Evolutionary conservation across 1,139 yeast species (phyloP).

Genomic region (Yamadazyma atlantica): DNA sequence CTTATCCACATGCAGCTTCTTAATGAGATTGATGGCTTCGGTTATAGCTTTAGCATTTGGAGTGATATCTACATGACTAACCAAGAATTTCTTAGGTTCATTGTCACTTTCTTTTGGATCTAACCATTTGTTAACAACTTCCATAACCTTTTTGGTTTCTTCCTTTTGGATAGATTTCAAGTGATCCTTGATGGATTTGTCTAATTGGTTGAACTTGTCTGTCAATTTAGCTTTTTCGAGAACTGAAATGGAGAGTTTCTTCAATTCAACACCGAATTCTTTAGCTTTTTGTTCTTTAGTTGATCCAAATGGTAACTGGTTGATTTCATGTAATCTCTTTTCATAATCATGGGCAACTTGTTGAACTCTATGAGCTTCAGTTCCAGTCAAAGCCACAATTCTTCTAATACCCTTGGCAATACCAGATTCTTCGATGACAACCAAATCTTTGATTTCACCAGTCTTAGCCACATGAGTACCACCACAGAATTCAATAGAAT

Average conservation of each 20-base stretch:
- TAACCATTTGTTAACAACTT: slow-evolving; percentile 75
- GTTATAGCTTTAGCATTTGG: slow-evolving; percentile 93
- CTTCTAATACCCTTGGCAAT: slow-evolving; percentile 98
- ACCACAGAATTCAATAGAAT: slow-evolving; percentile 96
- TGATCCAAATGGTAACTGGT: slow-evolving; percentile 60
- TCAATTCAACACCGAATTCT: slow-evolving; percentile 79
- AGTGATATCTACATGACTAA: slow-evolving; percentile 64
- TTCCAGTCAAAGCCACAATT: slow-evolving; percentile 94
- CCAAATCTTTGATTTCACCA: slow-evolving; percentile 88
- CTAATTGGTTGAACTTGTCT: slow-evolving; percentile 72
- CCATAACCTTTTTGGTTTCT: slow-evolving; percentile 79
- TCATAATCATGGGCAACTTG: slow-evolving; percentile 74
- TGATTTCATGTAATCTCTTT: slow-evolving; percentile 56
- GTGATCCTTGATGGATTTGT: slow-evolving; percentile 85
- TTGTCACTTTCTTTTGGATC: slow-evolving; percentile 31
- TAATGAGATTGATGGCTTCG: slow-evolving; percentile 84
- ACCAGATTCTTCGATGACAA: slow-evolving; percentile 91
- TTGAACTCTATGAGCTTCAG: slow-evolving; percentile 88
- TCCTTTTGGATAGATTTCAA: slow-evolving; percentile 84
- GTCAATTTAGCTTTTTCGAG: slow-evolving; percentile 75
- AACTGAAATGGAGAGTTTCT: slow-evolving; percentile 80
- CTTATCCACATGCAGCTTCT: slow-evolving; percentile 73
- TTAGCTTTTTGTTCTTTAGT: slow-evolving; percentile 77
- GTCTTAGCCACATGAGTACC: slow-evolving; percentile 96
- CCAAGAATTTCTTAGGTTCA: slow-evolving; percentile 54